phyloP scores from a whole-genome alignment of 2,329 filamentous ascomycete genomes.

The Fusarium domesticum region DNA sequence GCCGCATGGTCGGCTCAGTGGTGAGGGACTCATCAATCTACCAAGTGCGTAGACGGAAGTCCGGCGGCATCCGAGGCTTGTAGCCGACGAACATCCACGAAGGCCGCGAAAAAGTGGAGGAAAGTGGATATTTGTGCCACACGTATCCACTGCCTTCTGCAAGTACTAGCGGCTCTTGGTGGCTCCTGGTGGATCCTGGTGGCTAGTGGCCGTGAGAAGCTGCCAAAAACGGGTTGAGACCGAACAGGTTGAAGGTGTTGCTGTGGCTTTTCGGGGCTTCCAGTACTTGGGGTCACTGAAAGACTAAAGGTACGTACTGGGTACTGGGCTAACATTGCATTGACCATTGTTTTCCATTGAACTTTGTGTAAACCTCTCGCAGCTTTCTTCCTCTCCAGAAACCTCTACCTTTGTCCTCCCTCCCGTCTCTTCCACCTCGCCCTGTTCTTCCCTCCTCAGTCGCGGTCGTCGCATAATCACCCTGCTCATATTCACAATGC shows the following conservation, averaged over 20 bases:
- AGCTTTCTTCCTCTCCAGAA: constrained; percentile 12
- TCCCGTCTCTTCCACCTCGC: constrained; percentile 19
- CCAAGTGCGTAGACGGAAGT: constrained; percentile 25
- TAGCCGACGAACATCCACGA: constrained; percentile 26
- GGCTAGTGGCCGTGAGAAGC: constrained; percentile 16
- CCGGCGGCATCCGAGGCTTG: constrained; percentile 33
- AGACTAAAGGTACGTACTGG: no score
- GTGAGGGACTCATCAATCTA: no score
- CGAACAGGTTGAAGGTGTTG: constrained; percentile 3
- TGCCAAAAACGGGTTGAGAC: not conserved
- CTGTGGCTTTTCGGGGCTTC: constrained; percentile 22
- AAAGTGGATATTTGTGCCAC: constrained; percentile 18
- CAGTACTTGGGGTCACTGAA: no score
- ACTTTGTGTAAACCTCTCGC: constrained; percentile 8
- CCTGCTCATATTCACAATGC: constrained; percentile 59
- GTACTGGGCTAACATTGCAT: constrained; percentile 15
- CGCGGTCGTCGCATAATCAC: constrained; percentile 10
- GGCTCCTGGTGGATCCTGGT: constrained; percentile 20
- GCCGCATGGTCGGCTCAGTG: constrained; percentile 4
- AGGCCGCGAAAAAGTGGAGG: constrained; percentile 29
- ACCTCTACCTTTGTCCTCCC: constrained; percentile 12
- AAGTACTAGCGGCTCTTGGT: constrained; percentile 6
- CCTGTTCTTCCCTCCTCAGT: constrained; percentile 20
- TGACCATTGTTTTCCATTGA: constrained; percentile 24
- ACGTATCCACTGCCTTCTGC: constrained; percentile 10